Evolutionary conservation across 306 rosid species (phyloP), one percentile per base, ranked within the genome.

Genomic region (Cucurbita argyrosperma): DNA sequence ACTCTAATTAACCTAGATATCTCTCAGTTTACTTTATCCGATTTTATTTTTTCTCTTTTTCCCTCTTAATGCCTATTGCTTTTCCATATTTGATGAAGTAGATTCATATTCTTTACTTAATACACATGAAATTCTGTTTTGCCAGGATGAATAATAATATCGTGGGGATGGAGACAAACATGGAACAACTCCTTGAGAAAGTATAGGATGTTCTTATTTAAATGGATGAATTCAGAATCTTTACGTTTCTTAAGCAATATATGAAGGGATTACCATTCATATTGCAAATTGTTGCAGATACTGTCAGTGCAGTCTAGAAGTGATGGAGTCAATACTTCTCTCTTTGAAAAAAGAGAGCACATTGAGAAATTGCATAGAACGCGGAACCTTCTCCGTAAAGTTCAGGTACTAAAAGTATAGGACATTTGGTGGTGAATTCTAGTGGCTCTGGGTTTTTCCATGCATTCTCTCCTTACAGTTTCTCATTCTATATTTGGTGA

Each of bases 101-200:
- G n/a, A 49, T 6, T 67, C 55, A 67, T 45, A 49, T 19, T 19
- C 37, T 68, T 57, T 62, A 4, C 58, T 16, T 50, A 9, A 16
- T 16, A 72, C 21, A 21, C 49, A 54, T 42, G 63, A 14, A 47
- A 46, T 10, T 72, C 55, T 74, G n/a, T 39, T 49, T 49, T 46
- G 3, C 70, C 88, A 93, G 97, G 88, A 93, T 93, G 98, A 93
- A 90, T 68, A 90, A 91, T 68, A 90, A 93, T 79, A 93, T 93
- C 74, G 89, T 85, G 16, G 97, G 96, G 81, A 93, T 90, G 98
- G 98, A 90, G 82, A 23, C 83, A 39, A 87, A 93, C 74, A 93
- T 90, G 98, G 98, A 93, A 21, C 89, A 88, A 65, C 97, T 93
- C 57, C 98, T 90, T 67, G 92, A 87, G 23, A 93, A 93, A 92